Evolutionary conservation across 140 eudicot species (phyloP).

Genomic region (Anethum foeniculum): DNA sequence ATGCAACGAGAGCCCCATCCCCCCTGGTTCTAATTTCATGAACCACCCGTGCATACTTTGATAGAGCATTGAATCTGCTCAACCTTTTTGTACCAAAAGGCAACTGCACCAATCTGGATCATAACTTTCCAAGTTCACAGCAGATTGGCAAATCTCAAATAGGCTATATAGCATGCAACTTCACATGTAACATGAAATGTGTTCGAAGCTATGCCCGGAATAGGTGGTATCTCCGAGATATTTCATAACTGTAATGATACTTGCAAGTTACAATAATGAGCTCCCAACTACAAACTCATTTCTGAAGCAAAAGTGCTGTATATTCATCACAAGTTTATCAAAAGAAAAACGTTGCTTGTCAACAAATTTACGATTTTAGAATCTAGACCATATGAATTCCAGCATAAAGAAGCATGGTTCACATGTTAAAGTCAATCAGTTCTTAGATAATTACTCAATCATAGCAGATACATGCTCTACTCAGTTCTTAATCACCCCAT

Average conservation of each 20-base stretch:
- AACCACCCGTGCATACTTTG: not conserved
- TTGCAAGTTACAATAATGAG: not conserved
- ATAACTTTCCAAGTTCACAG: not conserved
- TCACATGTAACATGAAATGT: not conserved
- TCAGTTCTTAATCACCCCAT: not conserved
- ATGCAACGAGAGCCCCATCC: not conserved
- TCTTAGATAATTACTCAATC: not conserved
- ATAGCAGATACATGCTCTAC: not conserved
- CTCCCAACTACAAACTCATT: not conserved
- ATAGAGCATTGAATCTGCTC: constrained; percentile 4
- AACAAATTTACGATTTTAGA: not conserved
- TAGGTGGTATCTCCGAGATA: not conserved
- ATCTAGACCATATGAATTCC: not conserved
- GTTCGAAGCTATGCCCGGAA: not conserved
- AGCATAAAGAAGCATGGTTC: not conserved
- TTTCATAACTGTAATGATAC: not conserved
- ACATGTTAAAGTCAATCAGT: not conserved
- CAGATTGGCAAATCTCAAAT: not conserved
- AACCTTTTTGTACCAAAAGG: not conserved
- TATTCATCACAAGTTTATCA: not conserved
- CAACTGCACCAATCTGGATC: not conserved
- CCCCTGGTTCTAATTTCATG: not conserved
- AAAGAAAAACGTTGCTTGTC: not conserved
- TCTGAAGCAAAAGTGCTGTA: not conserved
- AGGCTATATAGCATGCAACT: not conserved